Evolutionary conservation across 257 asterid genomes (phyloP), one percentile per base, ranked within the genome.

Genomic region (Solanum chiquidenum): DNA sequence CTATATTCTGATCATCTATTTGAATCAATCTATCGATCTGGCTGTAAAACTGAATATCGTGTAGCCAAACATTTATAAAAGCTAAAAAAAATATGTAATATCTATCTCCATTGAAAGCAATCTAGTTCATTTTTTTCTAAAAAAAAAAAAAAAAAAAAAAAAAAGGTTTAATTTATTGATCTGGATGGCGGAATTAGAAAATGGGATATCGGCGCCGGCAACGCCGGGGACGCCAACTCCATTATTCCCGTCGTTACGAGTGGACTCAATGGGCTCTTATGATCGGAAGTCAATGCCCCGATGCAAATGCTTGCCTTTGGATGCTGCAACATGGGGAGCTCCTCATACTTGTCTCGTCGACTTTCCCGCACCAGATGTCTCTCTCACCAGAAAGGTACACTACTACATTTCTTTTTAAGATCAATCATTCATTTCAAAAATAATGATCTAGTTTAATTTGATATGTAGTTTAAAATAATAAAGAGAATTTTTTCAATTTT

Each of bases 281-380:
- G 98, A 95, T 69, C 94, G 99, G 79, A 95, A 94, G 94, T 95
- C 98, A 87, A 95, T 94, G 99, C 96, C 98, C 44, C 94, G 98
- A 79, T 94, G 99, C 94, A 94, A 92, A 94, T 96, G 99, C 91
- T 86, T 96, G 83, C 99, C 99, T 1, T 5, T 96, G 35, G 94
- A 90, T 55, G 96, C 91, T 38, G 91, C 98, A 2, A 88, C 94
- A 11, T 96, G 95, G 95, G 99, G 96, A 8, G 88, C 98, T 31
- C 93, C 98, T 29, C 98, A 94, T 92, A 91, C 95, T 58, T 96
- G 98, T 92, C 91, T 95, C 89, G 27, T 92, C 33, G 92, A 93
- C 76, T 92, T 95, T 90, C 92, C 97, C 4, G 93, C 86, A 8
- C 93, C 96, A 10, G 95, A 96, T 76, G 92, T 94, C 91, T 95